Conservation (phyloP, 257 asterid genomes). For the Solanum tarijense region DNA sequence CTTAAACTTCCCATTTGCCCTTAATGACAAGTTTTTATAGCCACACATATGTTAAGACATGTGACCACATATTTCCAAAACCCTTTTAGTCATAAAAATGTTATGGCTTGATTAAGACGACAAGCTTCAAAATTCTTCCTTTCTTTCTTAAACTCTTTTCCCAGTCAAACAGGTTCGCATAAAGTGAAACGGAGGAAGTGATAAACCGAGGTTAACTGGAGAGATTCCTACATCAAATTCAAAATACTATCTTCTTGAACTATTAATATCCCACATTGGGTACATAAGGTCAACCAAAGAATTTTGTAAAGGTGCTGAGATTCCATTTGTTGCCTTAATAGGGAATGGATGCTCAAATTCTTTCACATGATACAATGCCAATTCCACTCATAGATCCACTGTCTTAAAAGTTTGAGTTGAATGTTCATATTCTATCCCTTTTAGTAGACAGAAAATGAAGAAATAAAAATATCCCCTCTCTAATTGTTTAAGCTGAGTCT, state of each 20-base stretch:
- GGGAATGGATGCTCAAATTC: background rate
- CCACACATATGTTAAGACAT: background rate
- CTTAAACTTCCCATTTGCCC: background rate
- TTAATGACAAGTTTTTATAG: background rate
- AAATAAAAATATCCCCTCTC: background rate
- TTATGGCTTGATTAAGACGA: background rate
- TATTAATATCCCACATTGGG: background rate
- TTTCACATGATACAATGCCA: background rate
- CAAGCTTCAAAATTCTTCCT: background rate
- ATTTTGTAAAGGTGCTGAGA: background rate
- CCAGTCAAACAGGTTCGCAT: background rate
- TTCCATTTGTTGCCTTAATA: background rate
- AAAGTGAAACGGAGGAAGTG: background rate
- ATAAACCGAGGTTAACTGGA: background rate
- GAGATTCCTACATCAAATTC: background rate
- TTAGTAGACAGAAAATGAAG: background rate
- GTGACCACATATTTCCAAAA: background rate
- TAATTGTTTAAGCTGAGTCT: background rate
- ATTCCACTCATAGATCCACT: background rate
- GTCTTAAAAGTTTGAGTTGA: background rate
- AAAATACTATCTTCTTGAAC: background rate
- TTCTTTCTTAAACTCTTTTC: background rate
- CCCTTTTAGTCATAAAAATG: background rate
- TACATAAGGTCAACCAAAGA: background rate
- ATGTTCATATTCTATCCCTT: background rate